Conservation (phyloP, 352 stramenopile genomes). For the Phytophthora cactorum region DNA sequence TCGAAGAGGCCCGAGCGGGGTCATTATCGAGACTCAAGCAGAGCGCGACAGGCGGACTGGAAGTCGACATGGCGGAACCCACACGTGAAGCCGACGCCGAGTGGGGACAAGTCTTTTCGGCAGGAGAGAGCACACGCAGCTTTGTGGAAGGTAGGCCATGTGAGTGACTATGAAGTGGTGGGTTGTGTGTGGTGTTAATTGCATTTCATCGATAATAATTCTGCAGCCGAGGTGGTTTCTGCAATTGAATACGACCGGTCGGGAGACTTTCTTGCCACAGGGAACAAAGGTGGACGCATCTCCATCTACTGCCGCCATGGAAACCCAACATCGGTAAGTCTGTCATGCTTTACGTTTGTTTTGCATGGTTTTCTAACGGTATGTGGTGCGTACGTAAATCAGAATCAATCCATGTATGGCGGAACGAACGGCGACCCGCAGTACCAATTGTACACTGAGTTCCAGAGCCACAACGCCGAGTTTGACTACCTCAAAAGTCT, state of each 20-base stretch:
- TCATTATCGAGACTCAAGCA: conserved; percentile 32
- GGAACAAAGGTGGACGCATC: conserved; percentile 94
- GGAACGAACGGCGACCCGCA: conserved; percentile 39
- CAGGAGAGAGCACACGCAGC: conserved; percentile 57
- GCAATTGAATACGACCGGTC: conserved; percentile 94
- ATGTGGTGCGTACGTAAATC: not conserved
- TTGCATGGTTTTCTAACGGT: not conserved
- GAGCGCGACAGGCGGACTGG: conserved; percentile 11
- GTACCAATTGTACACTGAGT: conserved; percentile 91
- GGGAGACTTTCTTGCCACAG: conserved; percentile 93
- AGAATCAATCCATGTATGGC: conserved; percentile 45
- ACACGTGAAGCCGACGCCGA: conserved; percentile 35
- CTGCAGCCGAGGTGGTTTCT: conserved; percentile 93
- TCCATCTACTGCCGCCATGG: conserved; percentile 87
- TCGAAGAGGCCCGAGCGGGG: conserved; percentile 14
- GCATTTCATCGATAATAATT: not conserved
- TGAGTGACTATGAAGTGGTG: not conserved
- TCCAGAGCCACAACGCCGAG: conserved; percentile 96
- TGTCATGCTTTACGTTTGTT: not conserved
- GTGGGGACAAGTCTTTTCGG: conserved; percentile 63
- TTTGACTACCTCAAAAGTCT: conserved; percentile 98
- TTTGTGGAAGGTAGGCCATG: conserved; percentile 62
- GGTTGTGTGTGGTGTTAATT: conserved; percentile 1
- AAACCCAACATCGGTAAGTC: conserved; percentile 34
- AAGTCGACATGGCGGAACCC: conserved; percentile 38